Percentiles rank a stretch among this genome's conserved stretches.
Evolutionary conservation across 2,329 filamentous ascomycete species (phyloP).

Genomic region (Phialemoniopsis sp.): DNA sequence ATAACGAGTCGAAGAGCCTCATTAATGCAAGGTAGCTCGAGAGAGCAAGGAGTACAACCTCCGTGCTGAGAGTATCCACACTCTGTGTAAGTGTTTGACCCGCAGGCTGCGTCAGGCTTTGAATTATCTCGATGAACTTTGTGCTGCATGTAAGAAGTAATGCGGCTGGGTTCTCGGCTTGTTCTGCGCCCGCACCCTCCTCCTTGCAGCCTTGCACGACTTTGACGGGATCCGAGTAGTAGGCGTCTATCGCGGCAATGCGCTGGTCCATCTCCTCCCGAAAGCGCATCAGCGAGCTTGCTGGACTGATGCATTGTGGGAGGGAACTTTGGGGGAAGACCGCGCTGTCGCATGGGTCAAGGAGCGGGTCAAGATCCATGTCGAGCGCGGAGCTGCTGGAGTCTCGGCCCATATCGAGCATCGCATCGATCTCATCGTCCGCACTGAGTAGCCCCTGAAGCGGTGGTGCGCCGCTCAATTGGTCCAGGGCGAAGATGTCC

Average conservation of each 20-base stretch:
- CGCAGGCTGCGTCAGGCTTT: constrained; percentile 5
- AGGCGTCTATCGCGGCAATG: constrained; percentile 7
- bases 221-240: constrained; percentile 8
- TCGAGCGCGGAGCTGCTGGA: constrained; percentile 5
- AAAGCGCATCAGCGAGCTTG: constrained; percentile 9
- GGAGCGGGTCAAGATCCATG: constrained; percentile 5
- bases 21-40: constrained; percentile 14
- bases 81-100: neutral
- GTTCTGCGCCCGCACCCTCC: constrained; percentile 4
- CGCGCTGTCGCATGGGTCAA: constrained; percentile 1
- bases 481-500: constrained; percentile 7
- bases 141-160: constrained; percentile 9
- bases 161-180: constrained; percentile 9
- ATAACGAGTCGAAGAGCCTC: constrained; percentile 13
- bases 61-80: constrained; percentile 10
- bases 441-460: constrained; percentile 9
- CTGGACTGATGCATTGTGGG: constrained; percentile 7
- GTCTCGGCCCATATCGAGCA: constrained; percentile 6
- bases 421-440: constrained; percentile 8
- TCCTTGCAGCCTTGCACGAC: constrained; percentile 10
- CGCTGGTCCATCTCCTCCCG: constrained; percentile 11
- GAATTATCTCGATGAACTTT: constrained; percentile 10
- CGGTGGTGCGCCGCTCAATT: constrained; percentile 8
- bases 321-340: constrained; percentile 2
- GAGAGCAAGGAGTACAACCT: constrained; percentile 11